These are phyloP conservation scores for Gautieria morchelliformis DNA, from an alignment of 768 basidiomycete genomes.

Conservation along the genomic window DNA sequence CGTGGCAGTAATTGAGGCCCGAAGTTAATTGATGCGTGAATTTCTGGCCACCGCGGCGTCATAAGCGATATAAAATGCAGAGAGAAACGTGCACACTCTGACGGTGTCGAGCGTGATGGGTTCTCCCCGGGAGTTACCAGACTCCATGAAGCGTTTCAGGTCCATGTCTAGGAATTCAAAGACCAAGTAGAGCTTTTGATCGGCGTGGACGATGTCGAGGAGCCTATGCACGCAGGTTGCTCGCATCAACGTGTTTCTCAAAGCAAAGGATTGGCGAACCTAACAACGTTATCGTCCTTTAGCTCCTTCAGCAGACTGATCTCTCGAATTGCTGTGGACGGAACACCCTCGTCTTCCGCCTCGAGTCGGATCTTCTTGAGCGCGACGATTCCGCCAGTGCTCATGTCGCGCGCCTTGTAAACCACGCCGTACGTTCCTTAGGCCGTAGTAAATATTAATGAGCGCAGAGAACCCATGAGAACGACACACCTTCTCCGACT, in stretches of 20 bases:
- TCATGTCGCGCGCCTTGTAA: slow-evolving; percentile 87
- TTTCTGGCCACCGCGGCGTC: slow-evolving; percentile 48
- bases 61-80: not conserved
- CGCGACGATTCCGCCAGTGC: slow-evolving; percentile 77
- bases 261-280: slow-evolving; percentile 36
- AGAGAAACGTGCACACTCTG: slow-evolving; percentile 50
- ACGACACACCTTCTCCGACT: slow-evolving; percentile 60
- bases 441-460: not conserved
- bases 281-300: slow-evolving; percentile 92
- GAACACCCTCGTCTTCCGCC: slow-evolving; percentile 98
- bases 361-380: slow-evolving; percentile 98
- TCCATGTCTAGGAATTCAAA: slow-evolving; percentile 98
- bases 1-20: slow-evolving; percentile 89
- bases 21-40: slow-evolving; percentile 90
- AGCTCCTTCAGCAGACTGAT: slow-evolving; percentile 96
- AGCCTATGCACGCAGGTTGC: slow-evolving; percentile 41
- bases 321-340: slow-evolving; percentile 95
- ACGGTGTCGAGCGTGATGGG: slow-evolving; percentile 66
- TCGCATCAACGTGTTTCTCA: not conserved
- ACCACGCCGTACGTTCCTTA: slow-evolving; percentile 97
- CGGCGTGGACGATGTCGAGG: slow-evolving; percentile 92
- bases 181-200: slow-evolving; percentile 95
- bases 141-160: slow-evolving; percentile 94
- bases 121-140: slow-evolving; percentile 57
- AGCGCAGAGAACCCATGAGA: slow-evolving; percentile 7